Percentiles rank a stretch among this genome's conserved stretches.
phyloP scores from a whole-genome alignment of 257 asterid species.

The Forsythia suspensa region DNA sequence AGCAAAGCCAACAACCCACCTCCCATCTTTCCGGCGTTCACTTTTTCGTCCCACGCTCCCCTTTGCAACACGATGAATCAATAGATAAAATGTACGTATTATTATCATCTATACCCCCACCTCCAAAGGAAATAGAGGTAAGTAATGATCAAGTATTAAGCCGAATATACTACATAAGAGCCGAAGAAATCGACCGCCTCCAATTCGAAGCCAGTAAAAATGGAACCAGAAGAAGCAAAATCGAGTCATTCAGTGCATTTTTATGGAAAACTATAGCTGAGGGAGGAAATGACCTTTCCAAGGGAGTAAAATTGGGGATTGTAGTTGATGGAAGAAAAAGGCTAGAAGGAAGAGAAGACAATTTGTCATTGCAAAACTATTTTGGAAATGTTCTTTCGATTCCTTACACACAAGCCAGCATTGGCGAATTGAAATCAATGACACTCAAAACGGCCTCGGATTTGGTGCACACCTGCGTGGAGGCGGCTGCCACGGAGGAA shows the following conservation, averaged over 20 bases:
- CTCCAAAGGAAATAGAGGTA: neutral
- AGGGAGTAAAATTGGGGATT: slow-evolving; percentile 41
- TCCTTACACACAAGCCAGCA: slow-evolving; percentile 39
- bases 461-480: slow-evolving; percentile 40
- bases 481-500: slow-evolving; percentile 32
- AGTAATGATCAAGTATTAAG: slow-evolving; percentile 21
- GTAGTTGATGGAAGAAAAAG: slow-evolving; percentile 49
- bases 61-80: slow-evolving; percentile 29
- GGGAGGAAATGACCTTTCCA: slow-evolving; percentile 17
- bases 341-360: slow-evolving; percentile 12
- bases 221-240: slow-evolving; percentile 35
- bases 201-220: slow-evolving; percentile 37
- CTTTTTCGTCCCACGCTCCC: slow-evolving; percentile 48
- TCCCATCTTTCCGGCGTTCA: slow-evolving; percentile 57
- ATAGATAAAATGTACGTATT: slow-evolving; percentile 39
- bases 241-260: slow-evolving; percentile 56
- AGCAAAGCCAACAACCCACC: slow-evolving; percentile 20
- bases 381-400: slow-evolving; percentile 65
- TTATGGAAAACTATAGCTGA: slow-evolving; percentile 52
- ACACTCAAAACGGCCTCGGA: slow-evolving; percentile 30
- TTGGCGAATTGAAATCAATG: slow-evolving; percentile 29
- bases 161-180: slow-evolving; percentile 43
- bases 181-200: slow-evolving; percentile 38
- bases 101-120: slow-evolving; percentile 33
- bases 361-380: slow-evolving; percentile 27